These are phyloP conservation scores for Karstenula rhodostoma DNA, from an alignment of 2,329 filamentous ascomycete species.

Conservation along the genomic window DNA sequence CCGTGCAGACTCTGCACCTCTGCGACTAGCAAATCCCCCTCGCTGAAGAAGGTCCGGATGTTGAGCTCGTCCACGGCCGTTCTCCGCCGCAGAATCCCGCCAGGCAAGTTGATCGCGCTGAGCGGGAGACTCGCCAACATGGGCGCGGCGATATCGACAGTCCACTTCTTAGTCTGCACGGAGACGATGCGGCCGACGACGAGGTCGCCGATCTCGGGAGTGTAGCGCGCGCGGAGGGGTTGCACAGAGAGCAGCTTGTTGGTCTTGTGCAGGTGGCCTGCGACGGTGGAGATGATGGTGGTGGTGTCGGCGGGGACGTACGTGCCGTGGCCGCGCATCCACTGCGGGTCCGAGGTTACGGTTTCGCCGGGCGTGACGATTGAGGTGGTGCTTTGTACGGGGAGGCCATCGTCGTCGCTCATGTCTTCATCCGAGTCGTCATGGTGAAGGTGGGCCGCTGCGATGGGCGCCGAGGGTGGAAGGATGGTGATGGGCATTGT, in stretches of 20 bases:
- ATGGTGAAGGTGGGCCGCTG: conserved; percentile 49
- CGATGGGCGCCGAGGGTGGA: conserved; percentile 53
- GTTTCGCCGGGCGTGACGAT: conserved; percentile 90
- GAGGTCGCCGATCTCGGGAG: conserved; percentile 93
- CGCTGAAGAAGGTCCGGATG: conserved; percentile 95
- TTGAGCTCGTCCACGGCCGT: conserved; percentile 97
- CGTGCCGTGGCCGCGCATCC: conserved; percentile 98
- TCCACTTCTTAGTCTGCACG: conserved; percentile 93
- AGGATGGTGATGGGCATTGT: conserved; percentile 68
- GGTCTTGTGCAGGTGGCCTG: conserved; percentile 88
- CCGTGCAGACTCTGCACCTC: conserved; percentile 91
- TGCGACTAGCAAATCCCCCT: conserved; percentile 91
- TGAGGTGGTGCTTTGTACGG: conserved; percentile 43
- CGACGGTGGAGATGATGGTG: conserved; percentile 86
- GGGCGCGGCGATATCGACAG: conserved; percentile 89
- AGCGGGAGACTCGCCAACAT: conserved; percentile 86
- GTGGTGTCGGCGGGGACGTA: conserved; percentile 71
- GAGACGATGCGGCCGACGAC: conserved; percentile 93
- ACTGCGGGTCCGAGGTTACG: conserved; percentile 91
- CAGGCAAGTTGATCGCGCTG: conserved; percentile 90
- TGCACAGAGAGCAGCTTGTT: conserved; percentile 96
- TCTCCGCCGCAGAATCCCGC: conserved; percentile 87
- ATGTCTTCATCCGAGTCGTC: conserved; percentile 60
- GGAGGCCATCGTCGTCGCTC: conserved; percentile 54
- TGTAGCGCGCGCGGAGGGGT: conserved; percentile 90